Evolutionary conservation across 306 rosid genomes (phyloP), one percentile per base, ranked within the genome.

Genomic region (Dalbergia cultrata): DNA sequence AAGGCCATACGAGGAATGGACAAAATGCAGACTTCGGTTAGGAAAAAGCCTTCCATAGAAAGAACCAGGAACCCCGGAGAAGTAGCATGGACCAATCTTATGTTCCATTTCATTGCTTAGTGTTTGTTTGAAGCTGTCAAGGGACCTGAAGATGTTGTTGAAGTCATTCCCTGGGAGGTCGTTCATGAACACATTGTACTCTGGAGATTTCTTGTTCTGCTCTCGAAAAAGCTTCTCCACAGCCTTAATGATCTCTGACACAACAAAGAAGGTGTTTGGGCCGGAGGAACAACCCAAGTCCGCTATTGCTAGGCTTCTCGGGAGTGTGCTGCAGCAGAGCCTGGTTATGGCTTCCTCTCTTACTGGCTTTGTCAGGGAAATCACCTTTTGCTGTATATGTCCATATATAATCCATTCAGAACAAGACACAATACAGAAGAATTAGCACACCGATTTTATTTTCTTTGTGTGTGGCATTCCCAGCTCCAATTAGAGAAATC

Each of bases 261-360:
- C 86, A 0, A 76, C 80, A 13, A 83, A 49, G 0, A 89, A 57
- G 21, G 92, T 84, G 83, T 90, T 89, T 18, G 92, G 89, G 62
- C 95, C 95, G 0, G 86, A 86, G 58, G 94, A 81, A 11, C 94
- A 90, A 34, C 94, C 94, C 70, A 90, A 52, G 35, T 90, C 94
- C 2, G 94, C 94, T 7, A 88, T 90, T 14, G 67, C 78, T n/a
- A 90, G 26, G 58, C 67, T 82, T 57, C 2, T 71, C 0, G 85
- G 71, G 3, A 59, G 31, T 53, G 7, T 73, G 56, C 6, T 72
- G 54, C 31, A 7, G 67, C 49, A 88, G 0, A 87, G 72, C 7
- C 19, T 53, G 0, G 54, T 71, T 64, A 85, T 68, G 49, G 86
- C 90, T 80, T 87, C 90, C 74, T 87, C 90, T 34, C 70, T 71